Evolutionary conservation across 768 basidiomycete species (phyloP).

Genomic region (Mycena vulgaris): DNA sequence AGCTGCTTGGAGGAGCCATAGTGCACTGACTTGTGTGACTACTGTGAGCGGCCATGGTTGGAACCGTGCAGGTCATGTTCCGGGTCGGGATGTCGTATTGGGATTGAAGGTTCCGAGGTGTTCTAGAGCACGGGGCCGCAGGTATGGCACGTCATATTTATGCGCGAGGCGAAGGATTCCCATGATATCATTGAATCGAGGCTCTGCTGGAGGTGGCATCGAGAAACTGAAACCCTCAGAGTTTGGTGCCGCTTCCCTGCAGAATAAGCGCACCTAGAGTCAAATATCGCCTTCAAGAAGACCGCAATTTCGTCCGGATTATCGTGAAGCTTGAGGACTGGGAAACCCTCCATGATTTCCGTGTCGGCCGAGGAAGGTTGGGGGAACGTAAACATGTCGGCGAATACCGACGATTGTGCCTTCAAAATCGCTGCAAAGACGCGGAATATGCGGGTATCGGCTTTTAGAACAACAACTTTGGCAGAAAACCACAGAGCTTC

Average conservation of each 20-base stretch:
- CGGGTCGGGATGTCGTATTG: not conserved
- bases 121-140: constrained; percentile 18
- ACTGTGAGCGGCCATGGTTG: no score
- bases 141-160: constrained; percentile 18
- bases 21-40: constrained; percentile 1
- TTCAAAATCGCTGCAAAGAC: constrained; percentile 10
- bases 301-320: constrained; percentile 17
- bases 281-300: constrained; percentile 24
- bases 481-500: constrained; percentile 20
- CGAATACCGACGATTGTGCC: constrained; percentile 25
- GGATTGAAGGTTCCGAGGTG: not conserved
- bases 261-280: constrained; percentile 6
- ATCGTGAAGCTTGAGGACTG: constrained; percentile 17
- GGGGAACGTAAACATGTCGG: constrained; percentile 26
- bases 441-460: constrained; percentile 7
- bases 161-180: constrained; percentile 18
- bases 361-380: constrained; percentile 5
- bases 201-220: constrained; percentile 3
- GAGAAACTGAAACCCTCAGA: constrained; percentile 9
- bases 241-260: no score
- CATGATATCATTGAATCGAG: not conserved
- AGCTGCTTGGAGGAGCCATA: not conserved
- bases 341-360: constrained; percentile 13
- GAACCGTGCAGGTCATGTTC: not conserved
- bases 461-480: constrained; percentile 10